Percentiles rank a stretch among this genome's conserved stretches.
These are phyloP conservation scores for Neofusicoccum parvum DNA, from an alignment of 2,329 filamentous ascomycete genomes.

Conservation along the genomic window DNA sequence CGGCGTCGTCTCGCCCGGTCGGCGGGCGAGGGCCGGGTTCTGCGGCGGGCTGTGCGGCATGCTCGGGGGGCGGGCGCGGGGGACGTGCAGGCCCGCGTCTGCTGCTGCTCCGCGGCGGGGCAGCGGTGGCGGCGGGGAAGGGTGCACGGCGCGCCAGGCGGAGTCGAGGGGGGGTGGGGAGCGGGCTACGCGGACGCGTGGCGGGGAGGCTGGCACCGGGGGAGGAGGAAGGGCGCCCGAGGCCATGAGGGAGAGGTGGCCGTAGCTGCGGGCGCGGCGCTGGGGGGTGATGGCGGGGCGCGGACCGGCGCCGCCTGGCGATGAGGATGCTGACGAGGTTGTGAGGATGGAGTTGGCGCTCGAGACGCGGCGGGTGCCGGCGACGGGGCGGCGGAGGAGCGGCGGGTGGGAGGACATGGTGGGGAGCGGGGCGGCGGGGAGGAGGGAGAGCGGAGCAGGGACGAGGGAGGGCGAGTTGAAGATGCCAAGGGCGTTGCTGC, in stretches of 20 bases:
- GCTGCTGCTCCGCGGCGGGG: too few relatives aligned
- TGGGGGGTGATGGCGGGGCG: neutral
- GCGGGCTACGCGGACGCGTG: conserved; percentile 26
- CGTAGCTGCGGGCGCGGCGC: neutral
- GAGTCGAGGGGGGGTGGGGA: conserved; percentile 35
- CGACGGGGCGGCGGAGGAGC: conserved; percentile 23
- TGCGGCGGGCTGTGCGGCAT: too few relatives aligned
- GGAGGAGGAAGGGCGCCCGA: conserved; percentile 29
- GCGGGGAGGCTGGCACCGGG: conserved; percentile 27
- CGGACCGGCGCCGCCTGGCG: conserved; percentile 24
- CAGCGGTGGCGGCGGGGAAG: conserved; percentile 18
- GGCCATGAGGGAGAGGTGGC: conserved; percentile 23
- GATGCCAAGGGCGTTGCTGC: conserved; percentile 29
- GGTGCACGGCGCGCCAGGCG: conserved; percentile 36
- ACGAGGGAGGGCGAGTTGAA: conserved; percentile 32
- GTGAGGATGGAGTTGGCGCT: neutral
- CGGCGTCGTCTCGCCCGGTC: neutral
- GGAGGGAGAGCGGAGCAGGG: conserved; percentile 34
- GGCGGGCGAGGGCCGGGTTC: too few relatives aligned
- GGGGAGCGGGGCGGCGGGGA: conserved; percentile 24
- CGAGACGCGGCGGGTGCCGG: conserved; percentile 16
- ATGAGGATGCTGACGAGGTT: neutral
- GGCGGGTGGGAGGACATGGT: neutral
- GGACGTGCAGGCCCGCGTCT: neutral
- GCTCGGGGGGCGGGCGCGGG: neutral